Evolutionary conservation across 768 basidiomycete genomes (phyloP).

Genomic region (Zangia roseola): DNA sequence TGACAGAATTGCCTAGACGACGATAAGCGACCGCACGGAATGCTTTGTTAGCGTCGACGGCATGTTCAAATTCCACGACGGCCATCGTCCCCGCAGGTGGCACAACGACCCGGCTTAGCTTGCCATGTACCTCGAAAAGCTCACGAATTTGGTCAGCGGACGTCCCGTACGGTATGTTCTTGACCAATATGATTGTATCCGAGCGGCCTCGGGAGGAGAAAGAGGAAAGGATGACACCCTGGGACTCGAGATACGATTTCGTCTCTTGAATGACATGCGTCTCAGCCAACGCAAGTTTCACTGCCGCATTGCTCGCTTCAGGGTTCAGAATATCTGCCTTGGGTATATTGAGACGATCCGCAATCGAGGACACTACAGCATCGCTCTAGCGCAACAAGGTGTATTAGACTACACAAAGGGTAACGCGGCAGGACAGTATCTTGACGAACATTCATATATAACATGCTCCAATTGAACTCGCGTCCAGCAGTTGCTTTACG

Average conservation of each 20-base stretch:
- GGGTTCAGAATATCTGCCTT: slow-evolving; percentile 90
- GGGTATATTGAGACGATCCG: slow-evolving; percentile 80
- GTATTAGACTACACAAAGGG: slow-evolving; percentile 21
- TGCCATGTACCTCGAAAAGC: slow-evolving; percentile 76
- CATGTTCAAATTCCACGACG: slow-evolving; percentile 79
- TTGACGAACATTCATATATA: slow-evolving; percentile 94
- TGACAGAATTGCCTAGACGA: slow-evolving; percentile 81
- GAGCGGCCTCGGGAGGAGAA: slow-evolving; percentile 59
- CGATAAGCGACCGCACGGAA: slow-evolving; percentile 85
- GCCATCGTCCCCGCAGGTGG: slow-evolving; percentile 94
- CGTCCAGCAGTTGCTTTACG: slow-evolving; percentile 68
- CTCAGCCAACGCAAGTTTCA: slow-evolving; percentile 94
- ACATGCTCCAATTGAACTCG: slow-evolving; percentile 89
- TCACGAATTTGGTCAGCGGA: slow-evolving; percentile 70
- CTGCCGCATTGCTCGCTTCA: slow-evolving; percentile 78
- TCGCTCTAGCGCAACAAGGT: slow-evolving; percentile 63
- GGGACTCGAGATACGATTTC: slow-evolving; percentile 80
- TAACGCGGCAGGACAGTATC: slow-evolving; percentile 15
- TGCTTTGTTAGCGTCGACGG: slow-evolving; percentile 68
- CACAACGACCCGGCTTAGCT: slow-evolving; percentile 67
- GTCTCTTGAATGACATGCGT: slow-evolving; percentile 96
- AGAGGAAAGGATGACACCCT: slow-evolving; percentile 63
- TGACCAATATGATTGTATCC: slow-evolving; percentile 84
- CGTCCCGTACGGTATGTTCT: slow-evolving; percentile 95
- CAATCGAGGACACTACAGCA: slow-evolving; percentile 88